Evolutionary conservation across 2,329 filamentous ascomycete genomes (phyloP).

Genomic region (Diplodia sapinea): DNA sequence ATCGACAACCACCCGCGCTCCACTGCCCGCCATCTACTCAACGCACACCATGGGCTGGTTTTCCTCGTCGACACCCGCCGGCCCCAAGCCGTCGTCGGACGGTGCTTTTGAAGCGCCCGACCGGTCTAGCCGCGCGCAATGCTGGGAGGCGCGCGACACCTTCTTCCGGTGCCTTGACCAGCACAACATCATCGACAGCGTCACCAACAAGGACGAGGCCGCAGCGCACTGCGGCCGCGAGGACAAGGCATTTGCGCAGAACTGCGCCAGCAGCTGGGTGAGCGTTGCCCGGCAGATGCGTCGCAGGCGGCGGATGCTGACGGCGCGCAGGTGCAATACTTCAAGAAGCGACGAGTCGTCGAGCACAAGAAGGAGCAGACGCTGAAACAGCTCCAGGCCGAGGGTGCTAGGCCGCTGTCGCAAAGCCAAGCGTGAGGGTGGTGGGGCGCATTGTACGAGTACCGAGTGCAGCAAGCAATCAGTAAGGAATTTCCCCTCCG

Average conservation of each 20-base stretch:
- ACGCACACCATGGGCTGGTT: slow-evolving; percentile 59
- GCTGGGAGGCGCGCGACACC: slow-evolving; percentile 86
- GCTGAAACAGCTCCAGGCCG: slow-evolving; percentile 70
- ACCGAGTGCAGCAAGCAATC: slow-evolving; percentile 25
- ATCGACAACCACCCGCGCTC: neutral
- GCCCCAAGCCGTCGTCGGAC: slow-evolving; percentile 53
- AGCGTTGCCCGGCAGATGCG: slow-evolving; percentile 19
- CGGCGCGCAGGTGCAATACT: slow-evolving; percentile 79
- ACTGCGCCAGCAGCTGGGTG: slow-evolving; percentile 92
- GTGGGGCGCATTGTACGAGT: slow-evolving; percentile 29
- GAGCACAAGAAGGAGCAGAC: slow-evolving; percentile 85
- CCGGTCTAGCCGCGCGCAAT: slow-evolving; percentile 77
- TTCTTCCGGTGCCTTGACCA: slow-evolving; percentile 90
- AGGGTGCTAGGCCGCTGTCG: slow-evolving; percentile 70
- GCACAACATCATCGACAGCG: slow-evolving; percentile 78
- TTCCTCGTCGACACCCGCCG: slow-evolving; percentile 49
- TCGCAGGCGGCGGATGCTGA: slow-evolving; percentile 7
- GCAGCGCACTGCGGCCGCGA: slow-evolving; percentile 62
- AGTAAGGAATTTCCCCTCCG: slow-evolving; percentile 20
- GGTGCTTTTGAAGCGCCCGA: slow-evolving; percentile 78
- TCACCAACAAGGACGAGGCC: slow-evolving; percentile 62
- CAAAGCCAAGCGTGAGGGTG: slow-evolving; percentile 15
- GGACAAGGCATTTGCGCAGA: slow-evolving; percentile 73
- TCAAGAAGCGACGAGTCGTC: slow-evolving; percentile 94
- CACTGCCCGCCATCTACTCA: neutral